Base-by-base conservation (phyloP, 2,329 filamentous ascomycete genomes). In the Rasamsonia emersonii region DNA sequence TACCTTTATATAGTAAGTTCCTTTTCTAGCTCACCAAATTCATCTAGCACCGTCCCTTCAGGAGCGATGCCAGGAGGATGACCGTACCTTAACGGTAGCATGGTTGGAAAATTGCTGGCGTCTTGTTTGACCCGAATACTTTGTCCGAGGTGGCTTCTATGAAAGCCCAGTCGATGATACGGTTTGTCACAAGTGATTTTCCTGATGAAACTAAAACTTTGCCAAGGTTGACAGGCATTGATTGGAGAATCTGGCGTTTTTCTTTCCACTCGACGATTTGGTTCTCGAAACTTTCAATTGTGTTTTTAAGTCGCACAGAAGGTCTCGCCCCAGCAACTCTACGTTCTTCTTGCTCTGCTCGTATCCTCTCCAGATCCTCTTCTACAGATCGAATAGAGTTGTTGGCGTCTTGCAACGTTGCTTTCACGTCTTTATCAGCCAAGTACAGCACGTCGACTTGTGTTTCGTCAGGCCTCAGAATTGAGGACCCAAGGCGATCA, bases 1-100 rank as follows among this genome's bases (percentile, higher is more conserved):
- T 10, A 8, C 27, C 28, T 42, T 40, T 23, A 40, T 26, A 24
- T 42, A 42, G 28, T 33, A 41, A 13, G 24, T 17, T 5, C 20
- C 20, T 23, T n/a, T n/a, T 23, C 20, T n/a, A 23, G n/a, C n/a
- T 23, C 20, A 8, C 20, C 20, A n/a, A 23, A 23, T 8, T n/a
- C n/a, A 8, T 23, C n/a, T 7, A 23, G 20, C 20, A n/a, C 8
- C 8, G 20, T 8, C 8, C 20, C 20, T n/a, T 23, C 20, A 8
- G 20, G 20, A 8, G 20, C 8, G 8, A 23, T 8, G 20, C 8
- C 8, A 23, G 20, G 8, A 23, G 20, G 20, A 23, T 8, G 8
- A 23, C 20, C 20, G 20, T n/a, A n/a, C n/a, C n/a, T n/a, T n/a
- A n/a, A n/a, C n/a, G n/a, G n/a, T n/a, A n/a, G n/a, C n/a, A n/a